Base-by-base conservation (phyloP, 306 rosid genomes). In the Trifolium subterraneum region DNA sequence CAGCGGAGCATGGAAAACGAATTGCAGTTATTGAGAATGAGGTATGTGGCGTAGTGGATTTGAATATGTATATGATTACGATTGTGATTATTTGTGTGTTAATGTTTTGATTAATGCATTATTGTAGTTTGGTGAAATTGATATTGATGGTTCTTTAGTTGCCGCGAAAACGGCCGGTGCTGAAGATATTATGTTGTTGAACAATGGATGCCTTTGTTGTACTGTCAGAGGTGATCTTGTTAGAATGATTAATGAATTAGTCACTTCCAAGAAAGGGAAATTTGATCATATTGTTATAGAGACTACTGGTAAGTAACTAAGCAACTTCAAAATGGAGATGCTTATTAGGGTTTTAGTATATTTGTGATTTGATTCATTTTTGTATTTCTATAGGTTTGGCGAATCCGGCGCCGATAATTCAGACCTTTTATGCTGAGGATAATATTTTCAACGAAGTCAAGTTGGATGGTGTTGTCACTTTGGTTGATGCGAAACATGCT, bases 221-320 rank as follows among this genome's bases (percentile, higher is more conserved):
- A 94, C 99, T 27, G 97, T 94, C 64, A 86, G 99, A 81, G 98
- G 97, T 68, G 98, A 93, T 73, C 97, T 93, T 31, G 98, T 91
- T 44, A 74, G 97, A 80, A 94, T 94, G 99, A 92, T 94, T 70
- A 9, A 87, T 0, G 97, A 94, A 29, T 73, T 94, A 73, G 99
- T 90, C 19, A 76, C 83, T 42, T 83, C 71, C 72, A 94, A 90
- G 91, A 93, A 89, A 83, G 98, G 94, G 54, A 91, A 64, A 76
- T 93, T 93, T 56, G 97, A 93, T 54, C 98, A 93, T 71, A 91
- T 93, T 73, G 94, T 93, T 38, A 93, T 93, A 8, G 98, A 93
- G 84, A 93, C 98, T 79, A 91, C 93, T 3, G 66, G 66, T 60
- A 9, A 92, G 93, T 93, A 84, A 27, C 63, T 7, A 14, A 20